Percentiles rank a stretch among this genome's conserved stretches.
These are phyloP conservation scores for Cokeromyces recurvatus DNA, from an alignment of 371 early-diverging fungal species.

Conservation along the genomic window DNA sequence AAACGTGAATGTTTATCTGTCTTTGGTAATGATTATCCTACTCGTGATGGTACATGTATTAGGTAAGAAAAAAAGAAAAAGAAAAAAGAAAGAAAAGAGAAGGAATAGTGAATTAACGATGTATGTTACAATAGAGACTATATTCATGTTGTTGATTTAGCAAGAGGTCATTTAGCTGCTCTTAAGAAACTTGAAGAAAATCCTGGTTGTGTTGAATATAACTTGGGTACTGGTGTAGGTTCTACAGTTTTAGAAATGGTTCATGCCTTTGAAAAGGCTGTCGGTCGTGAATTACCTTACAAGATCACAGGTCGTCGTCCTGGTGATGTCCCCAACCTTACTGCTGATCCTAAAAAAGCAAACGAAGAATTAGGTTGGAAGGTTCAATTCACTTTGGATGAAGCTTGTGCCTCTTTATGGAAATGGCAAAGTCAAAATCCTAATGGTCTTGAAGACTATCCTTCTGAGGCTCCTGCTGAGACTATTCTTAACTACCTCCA, in stretches of 20 bases:
- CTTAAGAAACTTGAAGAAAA: conserved; percentile 58
- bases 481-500: conserved; percentile 29
- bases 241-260: conserved; percentile 89
- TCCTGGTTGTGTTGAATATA: conserved; percentile 67
- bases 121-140: conserved; percentile 59
- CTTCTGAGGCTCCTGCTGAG: conserved; percentile 39
- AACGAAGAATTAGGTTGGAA: conserved; percentile 70
- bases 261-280: conserved; percentile 66
- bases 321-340: conserved; percentile 84
- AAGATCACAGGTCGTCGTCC: conserved; percentile 63
- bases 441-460: conserved; percentile 49
- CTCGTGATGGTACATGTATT: conserved; percentile 82
- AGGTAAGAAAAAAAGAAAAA: conserved; percentile 44
- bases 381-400: conserved; percentile 58
- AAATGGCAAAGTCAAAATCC: conserved; percentile 78
- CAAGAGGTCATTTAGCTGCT: conserved; percentile 82
- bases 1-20: conserved; percentile 68
- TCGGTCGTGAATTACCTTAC: conserved; percentile 63
- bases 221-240: conserved; percentile 86
- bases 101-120: not conserved
- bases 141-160: conserved; percentile 88
- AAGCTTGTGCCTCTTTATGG: conserved; percentile 84
- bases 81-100: not conserved
- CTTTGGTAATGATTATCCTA: conserved; percentile 85
- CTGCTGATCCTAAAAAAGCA: conserved; percentile 74